Evolutionary conservation across 2,329 filamentous ascomycete genomes (phyloP), one percentile per base, ranked within the genome.

Genomic region (Tolypocladium sp.): DNA sequence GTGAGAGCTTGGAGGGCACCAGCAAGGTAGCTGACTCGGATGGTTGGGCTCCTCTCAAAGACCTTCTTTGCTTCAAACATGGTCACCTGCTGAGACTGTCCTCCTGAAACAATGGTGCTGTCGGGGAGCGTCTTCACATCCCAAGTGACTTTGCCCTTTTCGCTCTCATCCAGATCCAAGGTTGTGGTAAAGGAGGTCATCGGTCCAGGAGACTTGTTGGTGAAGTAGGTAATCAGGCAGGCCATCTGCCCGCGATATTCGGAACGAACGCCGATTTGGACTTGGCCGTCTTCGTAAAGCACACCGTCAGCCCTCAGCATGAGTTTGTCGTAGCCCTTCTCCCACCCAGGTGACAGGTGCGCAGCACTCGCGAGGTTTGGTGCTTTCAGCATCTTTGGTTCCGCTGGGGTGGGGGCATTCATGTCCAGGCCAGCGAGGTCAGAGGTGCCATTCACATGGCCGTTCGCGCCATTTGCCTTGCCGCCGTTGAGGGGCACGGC

Each of bases 161-260:
- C 85, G 58, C 74, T 76, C 58, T 82, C 80, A 58, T 92, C 88
- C 63, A 96, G 87, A 70, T 97, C 92, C 55, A 97, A 77, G 0
- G 93, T 95, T 1, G 94, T 97, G 0, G 94, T 97, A 71, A 99
- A 96, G 0, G 92, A 96, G 58, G 86, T 89, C 67, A 99, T 89
- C 0, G 89, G 77, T 42, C 89, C 88, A 0, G 91, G 87, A 1
- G 91, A 92, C 76, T 96, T 96, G 79, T 99, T 99, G 62, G 87
- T 90, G 72, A 97, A 96, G 74, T 97, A 99, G 57, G 96, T 78
- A 67, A 99, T 97, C 62, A 99, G 79, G 68, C 94, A 96, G 49
- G 94, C 94, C 77, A 97, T 88, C 70, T 96, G 91, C n/a, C 88
- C 90, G 61, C 94, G 88, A 71, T 97, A 99, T 74, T 99, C 94